Base-by-base conservation (phyloP, 768 basidiomycete genomes). In the Macrolepiota albuminosa region DNA sequence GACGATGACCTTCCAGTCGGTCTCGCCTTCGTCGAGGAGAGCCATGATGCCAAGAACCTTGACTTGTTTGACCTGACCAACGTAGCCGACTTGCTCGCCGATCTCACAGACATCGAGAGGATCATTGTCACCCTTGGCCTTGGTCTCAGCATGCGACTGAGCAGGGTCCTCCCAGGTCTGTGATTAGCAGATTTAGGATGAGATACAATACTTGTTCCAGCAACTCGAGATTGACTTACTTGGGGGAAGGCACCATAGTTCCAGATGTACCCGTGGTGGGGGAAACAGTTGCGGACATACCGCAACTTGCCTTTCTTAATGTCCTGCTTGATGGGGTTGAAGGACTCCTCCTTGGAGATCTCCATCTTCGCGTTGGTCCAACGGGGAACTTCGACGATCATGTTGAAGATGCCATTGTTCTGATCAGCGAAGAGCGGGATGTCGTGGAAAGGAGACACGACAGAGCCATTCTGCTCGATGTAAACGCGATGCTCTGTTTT, bases 291-390 rank as follows among this genome's bases (percentile, higher is more conserved):
- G 78, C 97, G 89, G 67, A 99, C 97, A 76, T 83, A 98, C 69
- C 97, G 91, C 74, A 98, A 79, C 71, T 90, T 92, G 69, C 93
- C 93, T 78, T 93, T 94, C 81, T 97, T 98, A 75, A 91, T 88
- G 74, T 98, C 96, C 80, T 99, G 97, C 76, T 97, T 96, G 89
- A 99, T 98, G 69, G 97, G 97, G 79, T 99, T 99, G 86, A 98
- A 93, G n/a, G 85, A 57, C 75, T 98, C 96, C 69, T 97, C 95
- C 77, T 97, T 99, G 76, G 84, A 96, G 75, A 97, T 97, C 78
- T 99, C 97, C 90, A 98, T 91, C 84, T 99, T 98, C 56, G 97
- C 97, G 81, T 99, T 98, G 75, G 95, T 97, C 97, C 97, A 99
- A 70, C 97, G 91, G 52, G 97, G 97, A 59, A 96, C 85, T 78